Evolutionary conservation across 306 rosid species (phyloP), one percentile per base, ranked within the genome.

Genomic region (Cyamopsis tetragonoloba): DNA sequence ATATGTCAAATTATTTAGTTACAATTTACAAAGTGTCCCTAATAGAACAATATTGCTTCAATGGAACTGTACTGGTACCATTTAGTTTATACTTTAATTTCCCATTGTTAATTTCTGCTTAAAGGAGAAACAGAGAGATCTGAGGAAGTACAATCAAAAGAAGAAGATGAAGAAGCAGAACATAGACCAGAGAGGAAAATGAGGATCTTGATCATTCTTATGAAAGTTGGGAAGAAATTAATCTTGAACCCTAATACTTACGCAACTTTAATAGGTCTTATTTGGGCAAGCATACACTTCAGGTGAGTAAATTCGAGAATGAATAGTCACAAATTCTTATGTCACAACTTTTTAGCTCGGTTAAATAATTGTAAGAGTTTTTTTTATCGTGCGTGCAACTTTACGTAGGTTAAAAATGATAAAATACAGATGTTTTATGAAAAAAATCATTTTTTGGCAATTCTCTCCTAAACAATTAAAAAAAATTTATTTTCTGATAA

Each of bases 211-310:
- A 10, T 79, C 15, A 78, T 89, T 79, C 86, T 92, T 22, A 77
- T 74, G 32, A 88, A 87, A 26, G 99, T 88, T 37, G 97, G 88
- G 67, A 88, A 81, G 72, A 86, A 93, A 75, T 78, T 93, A 38
- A 68, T 85, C 8, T 37, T 35, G 22, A 93, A 93, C 72, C 99
- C 97, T 64, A 93, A 93, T 71, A 93, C 99, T 10, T 90, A 89
- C 80, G 98, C 96, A 74, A 93, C 98, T 63, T 27, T 85, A 6
- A 15, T 85, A 27, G 96, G 96, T 49, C 86, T 93, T 46, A 73
- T 79, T 69, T 93, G 98, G 98, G 83, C 97, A 26, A 66, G 86
- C 80, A 82, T 93, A 72, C 88, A 81, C 50, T 93, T 78, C 88
- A 92, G 79, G 98, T 86, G 60, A 79, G 58, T 38, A 32, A 38